These are phyloP conservation scores for Pseudevernia furfuracea DNA, from an alignment of 495 filamentous ascomycete species.

Conservation along the genomic window DNA sequence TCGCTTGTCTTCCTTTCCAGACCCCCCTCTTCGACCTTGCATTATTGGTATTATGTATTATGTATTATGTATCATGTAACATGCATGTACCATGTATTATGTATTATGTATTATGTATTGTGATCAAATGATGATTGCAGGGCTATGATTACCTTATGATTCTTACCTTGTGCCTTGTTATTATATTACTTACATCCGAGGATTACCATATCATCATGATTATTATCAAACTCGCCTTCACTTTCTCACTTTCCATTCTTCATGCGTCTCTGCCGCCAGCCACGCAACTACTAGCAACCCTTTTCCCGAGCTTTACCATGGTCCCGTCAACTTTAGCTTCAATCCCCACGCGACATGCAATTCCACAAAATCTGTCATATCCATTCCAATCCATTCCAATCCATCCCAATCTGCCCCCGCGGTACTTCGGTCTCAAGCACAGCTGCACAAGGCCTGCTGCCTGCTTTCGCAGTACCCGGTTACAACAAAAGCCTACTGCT, in stretches of 20 bases:
- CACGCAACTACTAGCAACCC: neutral
- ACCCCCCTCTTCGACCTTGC: too few relatives aligned
- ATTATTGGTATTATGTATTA: too few relatives aligned
- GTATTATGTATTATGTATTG: too few relatives aligned
- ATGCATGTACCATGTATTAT: too few relatives aligned
- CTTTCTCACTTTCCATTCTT: neutral
- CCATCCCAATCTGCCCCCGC: neutral
- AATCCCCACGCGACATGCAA: neutral
- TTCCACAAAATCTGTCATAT: neutral
- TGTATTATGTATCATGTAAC: too few relatives aligned
- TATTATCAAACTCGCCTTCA: neutral
- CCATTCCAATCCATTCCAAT: neutral
- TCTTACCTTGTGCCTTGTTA: too few relatives aligned
- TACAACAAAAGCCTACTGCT: neutral
- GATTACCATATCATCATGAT: too few relatives aligned
- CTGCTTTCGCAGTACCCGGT: neutral
- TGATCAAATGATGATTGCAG: too few relatives aligned
- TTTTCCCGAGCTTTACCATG: conserved; percentile 2
- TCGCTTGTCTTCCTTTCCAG: neutral
- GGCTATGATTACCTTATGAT: too few relatives aligned
- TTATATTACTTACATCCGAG: too few relatives aligned
- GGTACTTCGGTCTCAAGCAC: conserved; percentile 3
- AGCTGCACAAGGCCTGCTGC: neutral
- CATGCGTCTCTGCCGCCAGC: neutral
- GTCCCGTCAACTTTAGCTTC: neutral